Base-by-base conservation (phyloP, 2,329 filamentous ascomycete genomes). In the Apiospora saccharicola region DNA sequence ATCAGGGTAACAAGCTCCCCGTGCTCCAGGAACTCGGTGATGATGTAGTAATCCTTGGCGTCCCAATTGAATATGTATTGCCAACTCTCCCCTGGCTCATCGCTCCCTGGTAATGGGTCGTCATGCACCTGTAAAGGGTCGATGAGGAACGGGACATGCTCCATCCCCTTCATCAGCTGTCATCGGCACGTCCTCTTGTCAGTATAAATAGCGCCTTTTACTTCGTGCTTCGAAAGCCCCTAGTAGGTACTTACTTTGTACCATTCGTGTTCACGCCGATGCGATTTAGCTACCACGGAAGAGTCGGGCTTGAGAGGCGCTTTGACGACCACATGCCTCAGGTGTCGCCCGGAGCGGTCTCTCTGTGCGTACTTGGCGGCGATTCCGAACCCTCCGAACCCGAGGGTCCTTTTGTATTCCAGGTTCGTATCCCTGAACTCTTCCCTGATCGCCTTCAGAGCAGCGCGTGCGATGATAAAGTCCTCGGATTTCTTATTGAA, bases 1-100 rank as follows among this genome's bases (percentile, higher is more conserved):
- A 64, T 8, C 57, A 64, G 41, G 19, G 7, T n/a, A n/a, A 4
- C 10, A 24, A 64, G 34, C 57, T 64, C 57, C 4, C 57, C 57
- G 41, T 64, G 57, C 34, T 64, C 57, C 34, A 64, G 30, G 34
- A 41, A 64, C 57, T 64, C 57, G 57, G 57, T 64, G 57, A 64
- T 41, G 34, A 64, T 19, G 34, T n/a, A 64, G 57, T 6, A 6
- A 3, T 22, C 34, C 10, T 41, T 41, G 8, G 8, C 13, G 30
- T 5, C 8, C 22, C 30, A 37, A 61, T 19, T 1, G n/a, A 6
- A 41, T 64, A 57, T 4, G 12, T 57, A 24, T 26, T 24, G 14
- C 6, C 13, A 10, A 41, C 19, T 10, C 30, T 64, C 3, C 2
- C 34, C 19, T 64, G 34, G 34, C 57, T n/a, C 7, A 22, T 41